phyloP scores from a whole-genome alignment of 352 stramenopile genomes.

The Phytophthora brassicae region DNA sequence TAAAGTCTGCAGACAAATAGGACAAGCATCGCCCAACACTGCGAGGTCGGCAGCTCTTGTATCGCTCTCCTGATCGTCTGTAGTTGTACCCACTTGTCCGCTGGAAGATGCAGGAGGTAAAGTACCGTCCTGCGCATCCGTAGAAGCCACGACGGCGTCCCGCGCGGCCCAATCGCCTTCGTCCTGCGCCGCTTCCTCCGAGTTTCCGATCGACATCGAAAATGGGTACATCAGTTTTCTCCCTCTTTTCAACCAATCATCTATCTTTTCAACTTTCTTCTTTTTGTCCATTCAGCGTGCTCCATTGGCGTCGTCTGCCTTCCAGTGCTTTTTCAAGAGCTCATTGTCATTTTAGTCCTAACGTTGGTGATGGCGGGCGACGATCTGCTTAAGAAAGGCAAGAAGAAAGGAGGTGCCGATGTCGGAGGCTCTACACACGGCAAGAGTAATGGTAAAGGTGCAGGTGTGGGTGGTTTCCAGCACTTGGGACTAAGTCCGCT shows the following conservation, averaged over 20 bases:
- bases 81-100: conserved; percentile 21
- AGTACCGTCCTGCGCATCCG: conserved; percentile 21
- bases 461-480: conserved; percentile 82
- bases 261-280: background rate
- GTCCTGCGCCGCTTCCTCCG: conserved; percentile 35
- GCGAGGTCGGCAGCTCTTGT: conserved; percentile 41
- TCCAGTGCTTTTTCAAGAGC: conserved; percentile 36
- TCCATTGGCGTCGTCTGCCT: background rate
- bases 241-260: conserved; percentile 5
- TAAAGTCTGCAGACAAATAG: conserved; percentile 69
- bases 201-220: conserved; percentile 46
- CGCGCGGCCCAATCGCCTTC: conserved; percentile 53
- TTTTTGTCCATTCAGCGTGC: conserved; percentile 43
- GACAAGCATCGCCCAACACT: conserved; percentile 64
- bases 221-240: too few species aligned
- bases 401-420: conserved; percentile 37
- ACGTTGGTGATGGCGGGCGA: conserved; percentile 50
- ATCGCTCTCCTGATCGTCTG: conserved; percentile 18
- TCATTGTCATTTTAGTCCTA: too few species aligned
- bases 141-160: conserved; percentile 25
- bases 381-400: conserved; percentile 66
- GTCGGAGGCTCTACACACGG: conserved; percentile 53
- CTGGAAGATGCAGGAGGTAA: conserved; percentile 27
- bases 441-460: conserved; percentile 82
- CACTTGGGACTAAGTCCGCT: conserved; percentile 74